Base-by-base conservation (phyloP, 2,329 filamentous ascomycete species). In the Cytospora chrysosperma region DNA sequence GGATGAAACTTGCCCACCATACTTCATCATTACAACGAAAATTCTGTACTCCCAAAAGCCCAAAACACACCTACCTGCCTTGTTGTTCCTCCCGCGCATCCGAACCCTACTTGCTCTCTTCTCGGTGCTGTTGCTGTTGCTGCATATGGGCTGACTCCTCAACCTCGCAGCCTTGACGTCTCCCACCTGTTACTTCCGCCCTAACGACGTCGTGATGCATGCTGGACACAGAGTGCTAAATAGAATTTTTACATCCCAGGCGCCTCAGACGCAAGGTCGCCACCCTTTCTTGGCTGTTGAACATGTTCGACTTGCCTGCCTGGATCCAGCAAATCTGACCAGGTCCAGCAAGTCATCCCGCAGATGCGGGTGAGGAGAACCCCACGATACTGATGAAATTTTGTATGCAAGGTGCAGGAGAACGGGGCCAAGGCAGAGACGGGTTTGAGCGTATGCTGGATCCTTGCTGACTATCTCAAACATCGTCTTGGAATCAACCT, bases 351-450 rank as follows among this genome's bases (percentile, higher is more conserved):
- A 55, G 59, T 55, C 59, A 55, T 61, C 59, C 4, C 47, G 59
- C 59, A 50, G 51, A 51, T 61, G 59, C 59, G 53, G 51, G 59
- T 50, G 10, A 24, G 47, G 63, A 59, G 37, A 40, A 65, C 47
- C 40, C 55, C 50, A 58, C 55, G 59, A 28, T 52, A 50, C 32
- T 64, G 40, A 43, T 59, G 50, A 43, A 54, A 56, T 58, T 37
- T 34, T 24, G 59, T 32, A 65, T 62, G 63, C 63, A 59, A 56
- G 59, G 37, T 54, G 63, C 63, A 59, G 63, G 59, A 62, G 59
- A 56, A 59, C n/a, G 55, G 59, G 56, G 59, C 51, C 37, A 52
- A 19, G 59, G 43, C 51, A 50, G 62, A 59, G 62, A 59, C 58
- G 51, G 54, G 24, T 37, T 55, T 28, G 34, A 3, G 21, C 9